These are phyloP conservation scores for Acanthamoeba lenticulata DNA, from an alignment of 208 protist genomes.

Conservation along the genomic window DNA sequence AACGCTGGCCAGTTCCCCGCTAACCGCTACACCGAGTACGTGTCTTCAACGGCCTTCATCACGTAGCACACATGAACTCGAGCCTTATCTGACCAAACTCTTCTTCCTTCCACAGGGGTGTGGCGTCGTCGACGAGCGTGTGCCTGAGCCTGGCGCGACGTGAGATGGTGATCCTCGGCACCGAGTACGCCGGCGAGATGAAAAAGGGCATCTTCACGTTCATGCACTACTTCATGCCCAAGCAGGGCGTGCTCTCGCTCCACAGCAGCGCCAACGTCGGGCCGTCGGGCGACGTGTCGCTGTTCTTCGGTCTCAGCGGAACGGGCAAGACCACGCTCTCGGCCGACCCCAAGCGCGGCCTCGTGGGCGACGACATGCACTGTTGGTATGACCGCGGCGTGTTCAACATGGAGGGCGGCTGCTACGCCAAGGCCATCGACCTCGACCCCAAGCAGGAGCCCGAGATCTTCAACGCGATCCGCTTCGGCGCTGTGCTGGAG, in stretches of 20 bases:
- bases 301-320: constrained; percentile 90
- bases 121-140: constrained; percentile 89
- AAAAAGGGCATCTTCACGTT: constrained; percentile 98
- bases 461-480: constrained; percentile 89
- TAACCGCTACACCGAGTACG: constrained; percentile 91
- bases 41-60: constrained; percentile 84
- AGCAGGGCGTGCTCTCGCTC: constrained; percentile 92
- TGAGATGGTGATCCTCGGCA: constrained; percentile 95
- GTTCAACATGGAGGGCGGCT: constrained; percentile 89
- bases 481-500: constrained; percentile 89
- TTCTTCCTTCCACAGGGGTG: constrained; percentile 4
- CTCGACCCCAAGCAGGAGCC: constrained; percentile 85
- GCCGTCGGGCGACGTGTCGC: constrained; percentile 80
- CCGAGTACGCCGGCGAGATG: constrained; percentile 97
- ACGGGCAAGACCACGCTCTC: constrained; percentile 92
- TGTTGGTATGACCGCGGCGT: constrained; percentile 87
- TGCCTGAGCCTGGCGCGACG: constrained; percentile 89
- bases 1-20: constrained; percentile 93
- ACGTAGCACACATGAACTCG: background rate
- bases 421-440: constrained; percentile 90
- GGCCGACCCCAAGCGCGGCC: constrained; percentile 83
- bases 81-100: background rate
- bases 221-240: constrained; percentile 96
- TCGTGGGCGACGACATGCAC: constrained; percentile 93
- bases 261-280: constrained; percentile 94